Base-by-base conservation (phyloP, 2,329 filamentous ascomycete species). In the Cucurbitaria berberidis region DNA sequence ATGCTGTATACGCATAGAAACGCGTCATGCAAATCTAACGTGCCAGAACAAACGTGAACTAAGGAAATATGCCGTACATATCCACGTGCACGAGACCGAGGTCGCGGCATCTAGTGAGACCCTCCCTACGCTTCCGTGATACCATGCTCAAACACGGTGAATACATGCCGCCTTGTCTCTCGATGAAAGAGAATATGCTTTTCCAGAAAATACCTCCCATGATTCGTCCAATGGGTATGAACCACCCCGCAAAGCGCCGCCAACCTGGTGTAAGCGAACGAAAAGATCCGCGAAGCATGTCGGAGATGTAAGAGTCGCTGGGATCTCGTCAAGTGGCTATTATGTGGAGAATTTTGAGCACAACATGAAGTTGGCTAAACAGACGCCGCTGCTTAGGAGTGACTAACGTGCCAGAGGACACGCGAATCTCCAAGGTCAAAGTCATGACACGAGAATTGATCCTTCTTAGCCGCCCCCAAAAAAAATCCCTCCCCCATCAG, bases 131-230 rank as follows among this genome's bases (percentile, higher is more conserved):
- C 4, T 34, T 34, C 15, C 15, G 30, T n/a, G 30, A 34, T 34
- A 38, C 36, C 36, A 39, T 39, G 36, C 19, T 39, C 36, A 39
- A 24, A 39, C 36, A 22, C 24, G 36, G 19, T 21, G 22, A 18
- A 13, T 21, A 38, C 19, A 39, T 39, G 18, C 13, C 18, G 9
- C 13, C 15, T 11, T 24, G 10, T 21, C 36, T 22, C 21, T 8
- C 15, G 13, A 34, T 34, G 30, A 22, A 11, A 19, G 24, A 4
- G 26, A n/a, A 29, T 18, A 29, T 27, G 29, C 40, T 42, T 42
- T 42, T 42, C 24, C 27, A 9, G 40, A 42, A 42, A 42, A 27
- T 13, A 42, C 40, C 40, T 42, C 40, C 40, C 40, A 42, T 27
- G 11, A 26, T 18, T 24, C 40, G 11, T 42, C 24, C 24, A 22